Percentiles rank a stretch among this genome's conserved stretches.
Conservation (phyloP, 805 yeast genomes). For the Isabelozyma rhagii region DNA sequence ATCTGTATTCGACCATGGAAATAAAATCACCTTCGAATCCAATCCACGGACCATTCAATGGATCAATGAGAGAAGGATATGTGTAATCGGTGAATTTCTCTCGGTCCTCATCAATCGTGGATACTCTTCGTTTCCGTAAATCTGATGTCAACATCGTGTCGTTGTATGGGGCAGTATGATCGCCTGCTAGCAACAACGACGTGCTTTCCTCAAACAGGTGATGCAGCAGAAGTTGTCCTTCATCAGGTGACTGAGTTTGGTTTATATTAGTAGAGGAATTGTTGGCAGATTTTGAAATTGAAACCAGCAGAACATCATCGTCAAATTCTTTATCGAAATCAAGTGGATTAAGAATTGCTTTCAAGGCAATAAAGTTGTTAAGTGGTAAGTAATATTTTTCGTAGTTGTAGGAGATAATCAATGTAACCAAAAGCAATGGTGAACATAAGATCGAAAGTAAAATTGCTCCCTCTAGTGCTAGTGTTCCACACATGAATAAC, state of each 20-base stretch:
- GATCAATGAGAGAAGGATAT: conserved; percentile 46
- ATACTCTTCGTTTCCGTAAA: conserved; percentile 29
- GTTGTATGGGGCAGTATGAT: conserved; percentile 6
- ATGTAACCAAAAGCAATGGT: conserved; percentile 48
- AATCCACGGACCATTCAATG: conserved; percentile 54
- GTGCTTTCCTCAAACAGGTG: conserved; percentile 13
- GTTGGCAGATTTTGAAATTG: background rate
- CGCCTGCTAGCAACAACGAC: conserved; percentile 17
- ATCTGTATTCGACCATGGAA: conserved; percentile 32
- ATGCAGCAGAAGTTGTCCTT: conserved; percentile 1
- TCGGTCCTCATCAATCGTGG: conserved; percentile 57
- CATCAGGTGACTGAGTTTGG: background rate
- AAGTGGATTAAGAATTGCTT: conserved; percentile 49
- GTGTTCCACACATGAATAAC: conserved; percentile 61
- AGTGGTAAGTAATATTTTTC: conserved; percentile 55
- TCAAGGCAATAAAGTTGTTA: conserved; percentile 53
- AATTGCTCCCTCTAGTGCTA: conserved; percentile 58
- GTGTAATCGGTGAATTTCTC: conserved; percentile 50
- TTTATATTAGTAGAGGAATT: conserved; percentile 2
- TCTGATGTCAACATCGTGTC: background rate
- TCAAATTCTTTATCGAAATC: conserved; percentile 41
- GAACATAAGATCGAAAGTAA: conserved; percentile 45
- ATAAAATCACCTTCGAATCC: conserved; percentile 54
- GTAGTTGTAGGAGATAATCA: conserved; percentile 46
- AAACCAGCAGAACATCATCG: conserved; percentile 23